phyloP scores from a whole-genome alignment of 495 filamentous ascomycete species.

The Neurospora sublineolata region DNA sequence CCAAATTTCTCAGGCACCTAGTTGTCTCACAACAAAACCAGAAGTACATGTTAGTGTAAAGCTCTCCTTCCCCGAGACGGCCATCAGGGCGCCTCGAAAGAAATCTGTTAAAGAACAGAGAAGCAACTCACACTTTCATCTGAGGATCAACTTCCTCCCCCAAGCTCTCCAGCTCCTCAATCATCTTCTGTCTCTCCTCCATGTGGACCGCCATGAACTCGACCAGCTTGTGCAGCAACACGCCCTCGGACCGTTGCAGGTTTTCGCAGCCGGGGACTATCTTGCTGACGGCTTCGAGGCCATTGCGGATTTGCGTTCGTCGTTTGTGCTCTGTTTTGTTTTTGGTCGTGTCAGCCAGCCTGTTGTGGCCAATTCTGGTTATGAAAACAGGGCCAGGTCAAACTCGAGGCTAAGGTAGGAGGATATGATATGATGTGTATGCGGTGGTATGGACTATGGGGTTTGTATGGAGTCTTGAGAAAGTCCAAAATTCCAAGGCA shows the following conservation, averaged over 20 bases:
- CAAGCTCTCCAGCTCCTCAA: constrained; percentile 21
- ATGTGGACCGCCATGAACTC: constrained; percentile 59
- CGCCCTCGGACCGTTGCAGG: constrained; percentile 72
- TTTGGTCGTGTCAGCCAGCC: not conserved
- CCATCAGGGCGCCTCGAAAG: not conserved
- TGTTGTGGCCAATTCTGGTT: not conserved
- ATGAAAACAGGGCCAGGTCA: not conserved
- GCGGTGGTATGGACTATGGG: not conserved
- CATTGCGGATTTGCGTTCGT: constrained; percentile 70
- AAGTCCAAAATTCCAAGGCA: not conserved
- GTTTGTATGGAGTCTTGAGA: not conserved
- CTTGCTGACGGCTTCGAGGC: constrained; percentile 75
- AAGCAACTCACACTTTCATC: constrained; percentile 11
- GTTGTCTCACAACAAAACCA: not conserved
- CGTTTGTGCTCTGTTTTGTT: constrained; percentile 63
- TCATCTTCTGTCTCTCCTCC: constrained; percentile 46
- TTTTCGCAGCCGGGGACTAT: constrained; percentile 76
- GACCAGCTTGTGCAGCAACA: constrained; percentile 67
- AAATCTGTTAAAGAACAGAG: not conserved
- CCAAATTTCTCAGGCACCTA: not conserved
- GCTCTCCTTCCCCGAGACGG: not conserved
- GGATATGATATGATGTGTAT: not conserved
- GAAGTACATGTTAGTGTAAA: no score
- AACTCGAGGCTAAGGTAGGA: not conserved
- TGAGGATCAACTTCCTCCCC: constrained; percentile 12